Base-by-base conservation (phyloP, 768 basidiomycete species). In the Termitomyces sp. region DNA sequence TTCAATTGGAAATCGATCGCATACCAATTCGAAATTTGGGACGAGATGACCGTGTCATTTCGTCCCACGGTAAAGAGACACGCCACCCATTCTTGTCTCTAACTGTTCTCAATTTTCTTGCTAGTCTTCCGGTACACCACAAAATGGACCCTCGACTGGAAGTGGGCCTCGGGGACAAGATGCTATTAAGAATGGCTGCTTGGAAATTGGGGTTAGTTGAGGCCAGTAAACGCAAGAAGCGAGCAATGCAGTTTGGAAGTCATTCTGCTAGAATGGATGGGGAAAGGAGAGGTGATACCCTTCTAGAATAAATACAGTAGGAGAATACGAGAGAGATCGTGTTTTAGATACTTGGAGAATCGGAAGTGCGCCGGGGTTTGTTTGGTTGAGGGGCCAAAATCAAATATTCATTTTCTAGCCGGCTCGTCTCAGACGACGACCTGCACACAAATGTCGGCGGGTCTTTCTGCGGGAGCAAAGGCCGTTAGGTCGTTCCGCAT, bases 161-260 rank as follows among this genome's bases (percentile, higher is more conserved):
- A 5, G 75, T 86, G n/a, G 94, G 94, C 1, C 60, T 86, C 5
- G 97, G 97, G 1, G 97, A 98, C 71, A 99, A 99, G 78, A 80
- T 90, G 74, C 70, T 99, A 49, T 69, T 98, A 56, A 77, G 96
- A 58, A 71, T 90, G 34, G 86, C 89, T 2, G 86, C 89, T 40
- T 75, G 77, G 63, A 84, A 84, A 65, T 67, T 94, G n/a, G 95
- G 96, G 0, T 77, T 98, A 47, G 73, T 82, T 2, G 84, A 87
- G 64, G 92, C 93, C 5, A 89, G 90, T 63, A 61, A 66, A 56
- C 78, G 92, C 64, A 94, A 90, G 72, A 99, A 99, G 76, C 73
- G 91, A 61, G 97, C 97, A 14, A 97, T 98, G 91, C 97, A 98
- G 69, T 99, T 99, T 76, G 96, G 96, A 17, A 91, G 85, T 68